Evolutionary conservation across 805 yeast species (phyloP), one percentile per base, ranked within the genome.

Genomic region (Hanseniaspora thailandica): DNA sequence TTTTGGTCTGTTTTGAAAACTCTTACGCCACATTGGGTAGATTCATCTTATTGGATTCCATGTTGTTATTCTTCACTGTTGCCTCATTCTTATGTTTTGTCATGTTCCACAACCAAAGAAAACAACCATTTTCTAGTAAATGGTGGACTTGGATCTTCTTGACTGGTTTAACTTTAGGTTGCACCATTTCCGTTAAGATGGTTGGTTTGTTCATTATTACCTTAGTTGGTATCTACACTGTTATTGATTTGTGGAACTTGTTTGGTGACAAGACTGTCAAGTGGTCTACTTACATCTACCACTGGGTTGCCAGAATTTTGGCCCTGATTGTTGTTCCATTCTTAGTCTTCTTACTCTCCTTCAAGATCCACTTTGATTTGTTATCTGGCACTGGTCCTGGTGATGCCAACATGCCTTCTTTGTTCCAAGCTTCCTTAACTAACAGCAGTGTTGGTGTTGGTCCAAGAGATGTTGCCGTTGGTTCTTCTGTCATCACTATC

Each of bases 131-230:
- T 65, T 61, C 84, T 23, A 71, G 81, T 62, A 80, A 81, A 65
- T 93, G 99, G 98, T 93, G 95, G 95, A 80, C 80, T 65, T 90
- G 97, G 96, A 69, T 93, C 50, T 60, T 83, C 23, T 69, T 84
- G 55, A 84, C 95, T 8, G 99, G 99, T 59, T 70, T 87, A 50
- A 73, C 80, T 45, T 80, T 93, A 62, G 97, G 98, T 40, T 85
- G 93, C 66, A 84, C 89, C 19, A 83, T 90, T 64, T 84, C 95
- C 28, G 95, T 88, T 55, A 93, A 93, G 70, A 87, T 89, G 96
- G 97, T 93, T 55, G 99, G 99, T 61, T 75, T 90, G 54, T 86
- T 93, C 62, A 86, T 86, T 56, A 90, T 95, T 55, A 68, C 87
- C 17, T 71, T 88, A 57, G 88, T 93, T 54, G 99, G 99, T 47